Base-by-base conservation (phyloP, 805 yeast genomes). In the Sungouiozyma intestinalis region DNA sequence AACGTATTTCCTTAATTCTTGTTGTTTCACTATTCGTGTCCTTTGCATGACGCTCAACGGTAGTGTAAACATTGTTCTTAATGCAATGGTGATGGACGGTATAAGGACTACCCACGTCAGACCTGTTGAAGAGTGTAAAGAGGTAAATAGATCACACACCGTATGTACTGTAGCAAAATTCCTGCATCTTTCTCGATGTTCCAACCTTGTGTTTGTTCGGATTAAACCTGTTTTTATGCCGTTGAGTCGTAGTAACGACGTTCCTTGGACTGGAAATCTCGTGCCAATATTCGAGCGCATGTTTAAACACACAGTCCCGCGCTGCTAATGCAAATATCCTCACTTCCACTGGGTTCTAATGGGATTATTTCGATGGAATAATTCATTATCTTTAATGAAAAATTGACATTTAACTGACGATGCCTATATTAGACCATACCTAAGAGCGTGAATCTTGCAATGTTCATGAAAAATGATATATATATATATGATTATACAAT, bases 61-160 rank as follows among this genome's bases (percentile, higher is more conserved):
- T 6, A 86, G 56, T 0, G 96, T 88, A 58, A 83, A 67, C 2
- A 68, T 48, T 0, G 82, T 56, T 49, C 97, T 70, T 16, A 88
- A 58, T 0, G 76, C 64, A 18, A 87, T 57, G 0, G 96, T 85
- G 0, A 83, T 64, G 4, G 77, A 29, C 0, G 97, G 97, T 8
- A 88, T 81, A 33, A 86, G 63, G 0, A 75, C 74, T 69, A 85
- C 77, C 96, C 97, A 88, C 3, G 94, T 86, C 2, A 88, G 52
- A 0, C 83, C 82, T 0, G 78, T 57, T n/a, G 53, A 42, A 7
- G 70, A 61, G 59, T 83, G 90, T 1, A 76, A 39, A 1, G 43
- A 29, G 3, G 52, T 43, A 27, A 60, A 47, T 1, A 47, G 34
- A 20, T 56, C 61, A 8, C 62, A 48, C n/a, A 57, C 54, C 43